Conservation (phyloP, 495 filamentous ascomycete genomes). For the Penicillium arizonense region DNA sequence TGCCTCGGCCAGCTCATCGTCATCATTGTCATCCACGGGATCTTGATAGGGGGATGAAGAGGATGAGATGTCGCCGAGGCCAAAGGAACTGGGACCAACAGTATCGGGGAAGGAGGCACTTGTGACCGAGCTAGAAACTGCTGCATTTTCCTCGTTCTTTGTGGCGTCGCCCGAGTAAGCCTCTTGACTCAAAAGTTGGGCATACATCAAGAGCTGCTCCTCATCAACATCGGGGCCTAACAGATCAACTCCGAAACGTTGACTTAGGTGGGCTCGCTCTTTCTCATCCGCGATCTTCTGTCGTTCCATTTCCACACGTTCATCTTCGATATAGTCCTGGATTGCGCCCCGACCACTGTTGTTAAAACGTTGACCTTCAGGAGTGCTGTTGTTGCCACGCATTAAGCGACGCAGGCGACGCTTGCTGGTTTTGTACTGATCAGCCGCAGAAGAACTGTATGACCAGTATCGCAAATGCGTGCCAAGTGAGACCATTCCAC, state of each 20-base stretch:
- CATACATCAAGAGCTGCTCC: constrained; percentile 87
- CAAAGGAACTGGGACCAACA: constrained; percentile 48
- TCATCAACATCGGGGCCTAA: constrained; percentile 71
- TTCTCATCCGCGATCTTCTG: constrained; percentile 63
- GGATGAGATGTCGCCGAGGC: constrained; percentile 44
- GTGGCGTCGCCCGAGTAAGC: constrained; percentile 60
- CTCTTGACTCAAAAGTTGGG: constrained; percentile 84
- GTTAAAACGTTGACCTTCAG: constrained; percentile 54
- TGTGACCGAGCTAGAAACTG: constrained; percentile 46
- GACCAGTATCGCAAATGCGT: constrained; percentile 89
- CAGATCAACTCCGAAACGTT: constrained; percentile 78
- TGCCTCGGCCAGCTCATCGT: constrained; percentile 76
- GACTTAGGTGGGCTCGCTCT: constrained; percentile 64
- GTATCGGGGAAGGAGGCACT: constrained; percentile 45
- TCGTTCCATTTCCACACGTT: constrained; percentile 73
- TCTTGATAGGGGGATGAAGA: constrained; percentile 40
- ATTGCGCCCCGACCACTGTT: constrained; percentile 61
- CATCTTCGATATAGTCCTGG: constrained; percentile 77
- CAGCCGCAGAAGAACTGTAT: constrained; percentile 71
- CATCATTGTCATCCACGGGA: constrained; percentile 55
- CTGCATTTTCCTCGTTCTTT: constrained; percentile 45
- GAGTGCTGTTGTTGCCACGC: constrained; percentile 55
- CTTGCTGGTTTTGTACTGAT: constrained; percentile 64
- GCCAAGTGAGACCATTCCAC: constrained; percentile 88
- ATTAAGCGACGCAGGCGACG: constrained; percentile 58